A percentile compares a stretch with the other conserved stretches of the same genome.
Conservation (phyloP, 495 filamentous ascomycete genomes). For the Penicillium lividum region DNA sequence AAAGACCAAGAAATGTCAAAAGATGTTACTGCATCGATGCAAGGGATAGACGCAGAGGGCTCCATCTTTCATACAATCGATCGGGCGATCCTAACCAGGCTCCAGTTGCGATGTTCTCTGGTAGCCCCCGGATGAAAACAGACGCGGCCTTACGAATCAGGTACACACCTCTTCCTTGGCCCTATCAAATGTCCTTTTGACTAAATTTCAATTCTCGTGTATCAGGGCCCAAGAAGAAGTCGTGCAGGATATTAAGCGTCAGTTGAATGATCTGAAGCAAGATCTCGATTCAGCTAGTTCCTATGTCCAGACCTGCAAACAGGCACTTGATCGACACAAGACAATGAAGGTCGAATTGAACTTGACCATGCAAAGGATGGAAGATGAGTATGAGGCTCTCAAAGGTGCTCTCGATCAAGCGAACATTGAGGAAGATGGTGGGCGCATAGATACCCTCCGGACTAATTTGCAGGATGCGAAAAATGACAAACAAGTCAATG, state of each 20-base stretch:
- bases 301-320: slow-evolving; percentile 36
- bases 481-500: slow-evolving; percentile 45
- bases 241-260: slow-evolving; percentile 42
- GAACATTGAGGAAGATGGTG: slow-evolving; percentile 63
- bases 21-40: slow-evolving; percentile 66
- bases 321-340: slow-evolving; percentile 44
- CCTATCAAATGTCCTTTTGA: neutral
- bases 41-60: slow-evolving; percentile 59
- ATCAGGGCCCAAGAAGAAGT: slow-evolving; percentile 46
- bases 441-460: slow-evolving; percentile 60
- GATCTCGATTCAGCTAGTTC: slow-evolving; percentile 32
- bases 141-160: slow-evolving; percentile 69
- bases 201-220: neutral
- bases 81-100: slow-evolving; percentile 55
- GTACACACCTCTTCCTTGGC: slow-evolving; percentile 28
- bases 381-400: slow-evolving; percentile 58
- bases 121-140: slow-evolving; percentile 74
- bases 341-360: slow-evolving; percentile 50
- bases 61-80: slow-evolving; percentile 58
- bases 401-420: slow-evolving; percentile 61
- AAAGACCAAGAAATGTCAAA: slow-evolving; percentile 66
- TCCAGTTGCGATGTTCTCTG: slow-evolving; percentile 51
- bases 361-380: slow-evolving; percentile 56
- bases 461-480: slow-evolving; percentile 52
- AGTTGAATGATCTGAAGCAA: slow-evolving; percentile 40